Evolutionary conservation across 495 filamentous ascomycete species (phyloP).

Genomic region (Penicillium herquei): DNA sequence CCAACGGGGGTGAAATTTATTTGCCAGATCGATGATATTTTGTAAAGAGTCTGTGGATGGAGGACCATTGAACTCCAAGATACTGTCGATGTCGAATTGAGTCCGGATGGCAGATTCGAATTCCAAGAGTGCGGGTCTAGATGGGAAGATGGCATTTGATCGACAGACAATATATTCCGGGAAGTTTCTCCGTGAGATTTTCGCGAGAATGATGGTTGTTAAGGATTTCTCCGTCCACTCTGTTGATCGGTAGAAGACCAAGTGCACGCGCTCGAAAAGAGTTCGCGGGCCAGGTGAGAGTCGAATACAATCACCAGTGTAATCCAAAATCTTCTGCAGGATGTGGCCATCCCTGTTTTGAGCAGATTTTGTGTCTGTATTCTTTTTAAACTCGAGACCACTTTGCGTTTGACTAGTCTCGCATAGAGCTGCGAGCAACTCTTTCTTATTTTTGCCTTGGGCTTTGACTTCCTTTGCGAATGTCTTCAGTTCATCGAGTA

Average conservation of each 20-base stretch:
- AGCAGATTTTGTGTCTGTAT: conserved; percentile 50
- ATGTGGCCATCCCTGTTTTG: conserved; percentile 59
- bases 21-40: conserved; percentile 68
- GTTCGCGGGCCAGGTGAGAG: conserved; percentile 71
- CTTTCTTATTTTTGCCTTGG: conserved; percentile 84
- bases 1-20: conserved; percentile 80
- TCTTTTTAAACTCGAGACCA: conserved; percentile 61
- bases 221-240: conserved; percentile 98
- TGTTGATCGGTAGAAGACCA: conserved; percentile 94
- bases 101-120: conserved; percentile 85
- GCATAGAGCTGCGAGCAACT: conserved; percentile 69
- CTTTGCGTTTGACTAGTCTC: conserved; percentile 69
- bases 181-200: conserved; percentile 82
- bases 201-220: conserved; percentile 90
- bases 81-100: conserved; percentile 77
- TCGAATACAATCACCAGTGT: conserved; percentile 79
- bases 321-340: conserved; percentile 71
- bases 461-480: conserved; percentile 86
- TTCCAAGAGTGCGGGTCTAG: conserved; percentile 72
- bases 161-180: conserved; percentile 88
- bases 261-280: conserved; percentile 89
- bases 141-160: conserved; percentile 83
- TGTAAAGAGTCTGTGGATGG: conserved; percentile 62
- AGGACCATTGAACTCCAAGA: conserved; percentile 83
- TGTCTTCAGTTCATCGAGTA: conserved; percentile 79